Percentiles rank a stretch among this genome's conserved stretches.
phyloP scores from a whole-genome alignment of 2,329 filamentous ascomycete genomes.

The Diplodia corticola region DNA sequence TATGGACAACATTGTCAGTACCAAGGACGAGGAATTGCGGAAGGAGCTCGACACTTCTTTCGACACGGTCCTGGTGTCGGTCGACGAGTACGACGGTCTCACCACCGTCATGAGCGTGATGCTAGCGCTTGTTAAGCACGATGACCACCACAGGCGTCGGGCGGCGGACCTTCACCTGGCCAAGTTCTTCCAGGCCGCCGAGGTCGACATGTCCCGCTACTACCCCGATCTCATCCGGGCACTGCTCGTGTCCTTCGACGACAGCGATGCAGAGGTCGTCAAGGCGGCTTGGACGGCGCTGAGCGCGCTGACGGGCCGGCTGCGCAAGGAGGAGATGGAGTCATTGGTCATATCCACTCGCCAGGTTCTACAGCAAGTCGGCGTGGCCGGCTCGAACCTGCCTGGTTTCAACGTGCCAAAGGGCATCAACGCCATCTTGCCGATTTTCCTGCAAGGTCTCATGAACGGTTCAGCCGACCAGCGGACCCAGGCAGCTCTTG shows the following conservation, averaged over 20 bases:
- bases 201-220: constrained; percentile 91
- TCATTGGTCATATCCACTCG: constrained; percentile 82
- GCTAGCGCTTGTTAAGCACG: constrained; percentile 82
- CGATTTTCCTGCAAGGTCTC: constrained; percentile 95
- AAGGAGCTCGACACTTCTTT: constrained; percentile 77
- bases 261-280: constrained; percentile 78
- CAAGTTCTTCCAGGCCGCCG: constrained; percentile 78
- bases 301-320: constrained; percentile 79
- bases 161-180: constrained; percentile 76
- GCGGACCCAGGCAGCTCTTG: constrained; percentile 85
- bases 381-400: constrained; percentile 79
- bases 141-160: constrained; percentile 82
- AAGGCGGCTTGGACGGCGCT: constrained; percentile 88
- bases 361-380: constrained; percentile 82
- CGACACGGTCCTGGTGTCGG: constrained; percentile 84
- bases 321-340: constrained; percentile 98
- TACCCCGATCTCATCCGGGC: constrained; percentile 93
- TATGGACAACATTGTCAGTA: constrained; percentile 85
- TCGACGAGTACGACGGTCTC: constrained; percentile 93
- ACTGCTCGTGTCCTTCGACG: constrained; percentile 88
- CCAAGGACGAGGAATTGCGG: constrained; percentile 71
- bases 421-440: constrained; percentile 93
- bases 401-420: constrained; percentile 89
- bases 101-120: constrained; percentile 96
- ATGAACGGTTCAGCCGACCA: constrained; percentile 96